Conservation (phyloP, 176 grass and related monocot species). For the Eleusine indica region DNA sequence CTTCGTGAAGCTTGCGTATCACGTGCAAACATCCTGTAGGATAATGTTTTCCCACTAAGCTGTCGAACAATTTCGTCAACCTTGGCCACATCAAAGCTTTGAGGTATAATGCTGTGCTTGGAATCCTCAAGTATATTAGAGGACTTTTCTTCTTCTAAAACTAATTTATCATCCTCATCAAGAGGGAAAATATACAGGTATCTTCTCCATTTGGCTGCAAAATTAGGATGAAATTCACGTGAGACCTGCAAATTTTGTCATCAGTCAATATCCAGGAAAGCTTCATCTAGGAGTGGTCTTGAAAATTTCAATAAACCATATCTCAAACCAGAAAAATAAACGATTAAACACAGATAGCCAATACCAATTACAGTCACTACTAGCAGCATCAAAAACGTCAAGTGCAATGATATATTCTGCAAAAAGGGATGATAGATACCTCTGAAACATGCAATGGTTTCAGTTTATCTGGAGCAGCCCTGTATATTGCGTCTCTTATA, state of each 20-base stretch:
- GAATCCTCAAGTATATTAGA: constrained; percentile 25
- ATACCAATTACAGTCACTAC: background rate
- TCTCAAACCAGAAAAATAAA: background rate
- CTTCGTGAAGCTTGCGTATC: constrained; percentile 90
- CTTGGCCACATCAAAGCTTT: constrained; percentile 70
- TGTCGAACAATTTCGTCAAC: constrained; percentile 76
- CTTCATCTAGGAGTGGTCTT: background rate
- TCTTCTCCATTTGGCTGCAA: constrained; percentile 89
- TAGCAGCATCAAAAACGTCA: constrained; percentile 15
- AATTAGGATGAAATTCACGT: constrained; percentile 94
- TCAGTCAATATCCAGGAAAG: constrained; percentile 30
- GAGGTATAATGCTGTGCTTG: constrained; percentile 42
- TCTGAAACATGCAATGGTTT: constrained; percentile 64
- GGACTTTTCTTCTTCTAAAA: constrained; percentile 31
- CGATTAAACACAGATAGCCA: background rate
- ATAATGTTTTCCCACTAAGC: constrained; percentile 74
- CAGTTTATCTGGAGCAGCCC: constrained; percentile 62
- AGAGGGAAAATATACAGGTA: constrained; percentile 96
- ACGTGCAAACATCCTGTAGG: constrained; percentile 93
- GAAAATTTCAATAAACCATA: background rate
- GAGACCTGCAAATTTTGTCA: constrained; percentile 63
- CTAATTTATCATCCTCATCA: constrained; percentile 43
- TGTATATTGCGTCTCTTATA: constrained; percentile 61
- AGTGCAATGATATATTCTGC: background rate
- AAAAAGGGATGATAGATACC: constrained; percentile 40